A percentile compares a stretch with the other conserved stretches of the same genome.
These are phyloP conservation scores for Glomus cerebriforme DNA, from an alignment of 192 early-diverging fungal genomes.

Conservation along the genomic window DNA sequence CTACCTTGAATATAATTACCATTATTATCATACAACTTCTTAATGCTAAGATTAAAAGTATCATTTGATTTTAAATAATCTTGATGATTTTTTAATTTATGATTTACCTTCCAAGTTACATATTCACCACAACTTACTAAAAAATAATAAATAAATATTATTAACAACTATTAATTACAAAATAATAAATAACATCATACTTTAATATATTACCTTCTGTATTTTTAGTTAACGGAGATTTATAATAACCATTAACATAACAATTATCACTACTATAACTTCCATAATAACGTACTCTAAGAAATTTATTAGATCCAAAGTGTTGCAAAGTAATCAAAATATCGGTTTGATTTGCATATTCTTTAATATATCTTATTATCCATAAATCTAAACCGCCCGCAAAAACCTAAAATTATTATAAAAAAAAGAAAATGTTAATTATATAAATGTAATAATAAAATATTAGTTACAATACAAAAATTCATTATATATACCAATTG, in stretches of 20 bases:
- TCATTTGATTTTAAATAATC: too few species aligned
- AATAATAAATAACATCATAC: not conserved
- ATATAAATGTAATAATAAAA: not conserved
- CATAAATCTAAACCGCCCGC: not conserved
- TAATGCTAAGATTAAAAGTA: too few species aligned
- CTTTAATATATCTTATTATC: not conserved
- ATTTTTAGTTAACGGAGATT: not conserved
- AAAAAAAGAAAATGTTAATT: not conserved
- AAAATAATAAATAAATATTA: not conserved
- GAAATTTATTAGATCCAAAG: not conserved
- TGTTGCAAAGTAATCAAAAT: not conserved
- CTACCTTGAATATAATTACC: too few species aligned
- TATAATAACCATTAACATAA: not conserved
- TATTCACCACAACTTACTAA: too few species aligned
- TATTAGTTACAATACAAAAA: not conserved
- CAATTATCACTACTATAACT: not conserved
- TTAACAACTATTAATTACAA: not conserved
- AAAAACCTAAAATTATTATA: not conserved
- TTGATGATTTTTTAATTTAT: too few species aligned
- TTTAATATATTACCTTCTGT: not conserved
- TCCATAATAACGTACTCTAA: not conserved
- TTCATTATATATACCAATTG: not conserved
- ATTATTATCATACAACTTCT: too few species aligned
- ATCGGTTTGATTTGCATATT: not conserved
- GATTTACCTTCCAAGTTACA: too few species aligned